phyloP scores from a whole-genome alignment of 352 stramenopile genomes.

The Phytophthora podocarpi region DNA sequence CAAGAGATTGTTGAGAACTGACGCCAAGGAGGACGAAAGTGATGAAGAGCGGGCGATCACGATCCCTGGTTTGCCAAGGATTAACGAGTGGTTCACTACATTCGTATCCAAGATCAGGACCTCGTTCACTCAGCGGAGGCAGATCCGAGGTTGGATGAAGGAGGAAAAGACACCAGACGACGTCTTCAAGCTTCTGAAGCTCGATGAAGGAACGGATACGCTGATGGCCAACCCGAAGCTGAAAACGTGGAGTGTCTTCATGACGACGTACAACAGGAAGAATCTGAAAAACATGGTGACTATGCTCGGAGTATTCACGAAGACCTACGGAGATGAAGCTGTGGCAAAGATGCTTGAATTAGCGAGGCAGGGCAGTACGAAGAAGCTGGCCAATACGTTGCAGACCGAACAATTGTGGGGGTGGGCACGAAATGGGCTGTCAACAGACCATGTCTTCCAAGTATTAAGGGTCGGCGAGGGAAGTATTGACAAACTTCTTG shows the following conservation, averaged over 20 bases:
- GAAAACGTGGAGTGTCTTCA: not conserved
- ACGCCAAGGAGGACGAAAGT: not conserved
- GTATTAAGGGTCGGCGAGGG: not conserved
- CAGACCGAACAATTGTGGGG: not conserved
- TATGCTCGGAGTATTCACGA: conserved; percentile 1
- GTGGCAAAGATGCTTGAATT: conserved; percentile 1
- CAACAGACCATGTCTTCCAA: not conserved
- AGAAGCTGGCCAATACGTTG: not conserved
- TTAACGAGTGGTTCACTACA: not conserved
- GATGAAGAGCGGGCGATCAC: not conserved
- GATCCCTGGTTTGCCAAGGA: not conserved
- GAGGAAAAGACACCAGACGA: not conserved
- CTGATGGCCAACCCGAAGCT: conserved; percentile 2
- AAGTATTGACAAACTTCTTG: not conserved
- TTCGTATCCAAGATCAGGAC: conserved; percentile 1
- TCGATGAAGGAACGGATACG: not conserved
- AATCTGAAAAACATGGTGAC: conserved; percentile 2
- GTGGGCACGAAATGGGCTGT: not conserved
- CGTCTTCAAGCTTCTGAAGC: conserved; percentile 7
- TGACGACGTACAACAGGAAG: conserved; percentile 7
- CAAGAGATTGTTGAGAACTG: not conserved
- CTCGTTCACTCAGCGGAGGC: not conserved
- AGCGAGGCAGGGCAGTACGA: not conserved
- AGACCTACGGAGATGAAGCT: not conserved
- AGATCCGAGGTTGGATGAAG: conserved; percentile 3